These are phyloP conservation scores for Vaccinium vitisidaea DNA, from an alignment of 148 eudicot genomes.

Conservation along the genomic window DNA sequence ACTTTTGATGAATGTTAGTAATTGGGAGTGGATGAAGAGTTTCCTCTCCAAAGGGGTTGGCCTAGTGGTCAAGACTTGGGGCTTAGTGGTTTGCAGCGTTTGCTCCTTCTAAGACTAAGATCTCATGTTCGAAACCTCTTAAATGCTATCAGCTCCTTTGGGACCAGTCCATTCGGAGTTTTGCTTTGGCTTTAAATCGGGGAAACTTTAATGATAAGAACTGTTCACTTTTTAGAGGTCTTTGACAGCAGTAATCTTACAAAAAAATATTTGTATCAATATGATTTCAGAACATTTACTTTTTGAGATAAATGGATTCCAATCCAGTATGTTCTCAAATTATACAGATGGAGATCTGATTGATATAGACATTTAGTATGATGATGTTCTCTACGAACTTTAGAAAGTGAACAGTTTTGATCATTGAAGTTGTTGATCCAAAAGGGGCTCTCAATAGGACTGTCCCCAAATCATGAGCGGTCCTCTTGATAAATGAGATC, in stretches of 20 bases:
- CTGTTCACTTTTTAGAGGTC: background rate
- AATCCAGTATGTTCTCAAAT: background rate
- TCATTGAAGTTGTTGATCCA: background rate
- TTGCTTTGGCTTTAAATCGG: too few relatives aligned
- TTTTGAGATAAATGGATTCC: background rate
- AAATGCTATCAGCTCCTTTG: too few relatives aligned
- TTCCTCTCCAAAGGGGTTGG: too few relatives aligned
- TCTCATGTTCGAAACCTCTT: too few relatives aligned
- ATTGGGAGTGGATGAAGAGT: too few relatives aligned
- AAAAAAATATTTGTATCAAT: background rate
- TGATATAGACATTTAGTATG: background rate
- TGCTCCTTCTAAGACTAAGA: too few relatives aligned
- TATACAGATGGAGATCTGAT: background rate
- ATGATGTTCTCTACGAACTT: background rate
- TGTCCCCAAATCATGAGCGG: background rate
- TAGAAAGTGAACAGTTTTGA: background rate
- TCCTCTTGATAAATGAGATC: background rate
- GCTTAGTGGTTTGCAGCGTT: too few relatives aligned
- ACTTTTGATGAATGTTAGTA: background rate
- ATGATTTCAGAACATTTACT: background rate
- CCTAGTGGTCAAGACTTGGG: too few relatives aligned
- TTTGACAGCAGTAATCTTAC: background rate
- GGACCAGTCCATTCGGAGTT: too few relatives aligned
- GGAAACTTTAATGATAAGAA: background rate
- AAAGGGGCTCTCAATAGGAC: background rate